phyloP scores from a whole-genome alignment of 2,329 filamentous ascomycete species.

The Aspergillus fischeri region DNA sequence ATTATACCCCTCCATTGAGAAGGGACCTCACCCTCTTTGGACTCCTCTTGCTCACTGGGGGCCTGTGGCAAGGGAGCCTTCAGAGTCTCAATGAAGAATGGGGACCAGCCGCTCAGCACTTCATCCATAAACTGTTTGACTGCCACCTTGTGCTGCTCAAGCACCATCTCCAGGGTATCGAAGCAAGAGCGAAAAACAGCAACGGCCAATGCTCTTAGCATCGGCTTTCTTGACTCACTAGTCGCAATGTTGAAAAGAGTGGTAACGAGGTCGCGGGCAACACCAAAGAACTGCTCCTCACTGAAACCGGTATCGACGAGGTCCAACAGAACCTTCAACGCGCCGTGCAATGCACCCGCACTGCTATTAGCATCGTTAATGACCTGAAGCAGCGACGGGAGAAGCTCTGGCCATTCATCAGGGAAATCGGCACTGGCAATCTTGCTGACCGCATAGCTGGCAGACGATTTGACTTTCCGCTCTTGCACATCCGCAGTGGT shows the following conservation, averaged over 20 bases:
- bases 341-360: conserved; percentile 80
- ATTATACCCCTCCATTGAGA: conserved; percentile 76
- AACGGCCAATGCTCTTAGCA: conserved; percentile 77
- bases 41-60: conserved; percentile 55
- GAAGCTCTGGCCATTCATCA: conserved; percentile 86
- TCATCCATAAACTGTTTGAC: conserved; percentile 89
- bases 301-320: conserved; percentile 90
- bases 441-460: conserved; percentile 87
- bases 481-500: conserved; percentile 67
- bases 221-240: conserved; percentile 68
- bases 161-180: conserved; percentile 92
- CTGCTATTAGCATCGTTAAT: conserved; percentile 64
- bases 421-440: conserved; percentile 92
- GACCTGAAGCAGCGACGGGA: conserved; percentile 72
- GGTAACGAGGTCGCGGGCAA: conserved; percentile 80
- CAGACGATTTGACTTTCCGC: conserved; percentile 81
- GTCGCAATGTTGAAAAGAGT: conserved; percentile 78
- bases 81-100: conserved; percentile 78
- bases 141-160: conserved; percentile 82
- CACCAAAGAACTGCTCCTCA: conserved; percentile 90
- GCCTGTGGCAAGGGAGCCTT: conserved; percentile 66
- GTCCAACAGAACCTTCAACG: conserved; percentile 80
- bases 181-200: conserved; percentile 89
- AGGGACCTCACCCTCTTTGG: conserved; percentile 51
- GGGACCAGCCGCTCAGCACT: conserved; percentile 76